Conservation (phyloP, 2,329 filamentous ascomycete genomes). For the Lithohypha guttulata region DNA sequence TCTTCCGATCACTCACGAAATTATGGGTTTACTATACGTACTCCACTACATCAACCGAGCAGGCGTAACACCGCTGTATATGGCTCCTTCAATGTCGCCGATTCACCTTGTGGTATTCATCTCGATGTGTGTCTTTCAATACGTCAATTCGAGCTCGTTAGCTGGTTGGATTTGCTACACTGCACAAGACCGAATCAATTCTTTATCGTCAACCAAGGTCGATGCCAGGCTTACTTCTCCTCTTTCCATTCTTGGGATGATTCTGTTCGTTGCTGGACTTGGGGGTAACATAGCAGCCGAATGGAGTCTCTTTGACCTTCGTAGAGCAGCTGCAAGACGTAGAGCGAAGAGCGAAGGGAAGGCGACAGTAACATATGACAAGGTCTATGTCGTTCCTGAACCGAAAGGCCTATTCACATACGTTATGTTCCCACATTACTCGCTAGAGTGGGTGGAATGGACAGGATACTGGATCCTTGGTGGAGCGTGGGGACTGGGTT, state of each 20-base stretch:
- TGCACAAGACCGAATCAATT: slow-evolving; percentile 2
- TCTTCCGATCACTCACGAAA: slow-evolving; percentile 28
- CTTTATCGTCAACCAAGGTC: slow-evolving; percentile 23
- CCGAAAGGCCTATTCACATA: slow-evolving; percentile 64
- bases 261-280: slow-evolving; percentile 66
- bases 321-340: slow-evolving; percentile 50
- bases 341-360: slow-evolving; percentile 22
- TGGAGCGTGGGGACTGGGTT: slow-evolving; percentile 28
- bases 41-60: slow-evolving; percentile 90
- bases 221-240: slow-evolving; percentile 36
- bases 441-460: slow-evolving; percentile 98
- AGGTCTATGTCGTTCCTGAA: slow-evolving; percentile 77
- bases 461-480: slow-evolving; percentile 64
- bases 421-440: slow-evolving; percentile 83
- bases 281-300: slow-evolving; percentile 80
- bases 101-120: slow-evolving; percentile 61
- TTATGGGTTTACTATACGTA: slow-evolving; percentile 40
- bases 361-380: slow-evolving; percentile 49
- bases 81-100: slow-evolving; percentile 84
- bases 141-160: slow-evolving; percentile 66
- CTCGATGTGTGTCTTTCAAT: slow-evolving; percentile 60
- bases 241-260: slow-evolving; percentile 52
- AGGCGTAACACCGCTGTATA: slow-evolving; percentile 64
- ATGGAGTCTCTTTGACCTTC: slow-evolving; percentile 76
- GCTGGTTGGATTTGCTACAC: slow-evolving; percentile 60